Percentiles rank a stretch among this genome's conserved stretches.
Evolutionary conservation across 176 grass and related monocot genomes (phyloP).

Genomic region (Rhynchospora tenuis): DNA sequence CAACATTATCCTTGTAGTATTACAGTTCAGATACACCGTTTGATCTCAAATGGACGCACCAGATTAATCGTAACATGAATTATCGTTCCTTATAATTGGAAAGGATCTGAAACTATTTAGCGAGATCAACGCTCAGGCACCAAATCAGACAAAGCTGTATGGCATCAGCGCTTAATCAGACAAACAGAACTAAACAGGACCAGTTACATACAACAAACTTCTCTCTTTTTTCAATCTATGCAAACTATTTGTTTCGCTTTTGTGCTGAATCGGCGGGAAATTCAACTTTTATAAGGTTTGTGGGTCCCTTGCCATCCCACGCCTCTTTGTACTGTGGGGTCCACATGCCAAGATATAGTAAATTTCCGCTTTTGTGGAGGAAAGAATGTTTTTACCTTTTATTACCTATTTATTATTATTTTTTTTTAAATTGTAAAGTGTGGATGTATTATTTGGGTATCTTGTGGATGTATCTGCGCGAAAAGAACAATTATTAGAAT

Average conservation of each 20-base stretch:
- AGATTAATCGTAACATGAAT: neutral
- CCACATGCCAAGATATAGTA: neutral
- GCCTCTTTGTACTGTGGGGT: neutral
- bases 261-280: conserved; percentile 10
- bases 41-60: neutral
- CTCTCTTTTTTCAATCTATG: conserved; percentile 17
- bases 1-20: neutral
- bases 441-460: neutral
- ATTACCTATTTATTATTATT: neutral
- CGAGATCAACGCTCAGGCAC: neutral
- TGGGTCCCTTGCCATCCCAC: conserved; percentile 1
- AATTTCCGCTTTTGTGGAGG: neutral
- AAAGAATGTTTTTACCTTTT: neutral
- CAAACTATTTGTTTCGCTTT: neutral
- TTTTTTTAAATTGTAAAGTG: neutral
- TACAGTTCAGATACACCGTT: neutral
- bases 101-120: neutral
- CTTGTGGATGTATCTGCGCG: no score
- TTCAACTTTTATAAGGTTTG: conserved; percentile 9
- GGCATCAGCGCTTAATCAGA: neutral
- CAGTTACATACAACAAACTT: neutral
- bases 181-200: neutral
- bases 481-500: no score
- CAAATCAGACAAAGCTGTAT: conserved; percentile 20
- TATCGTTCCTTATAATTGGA: neutral